Percentiles rank a stretch among this genome's conserved stretches.
These are phyloP conservation scores for Myochromella boudieri DNA, from an alignment of 768 basidiomycete genomes.

Conservation along the genomic window DNA sequence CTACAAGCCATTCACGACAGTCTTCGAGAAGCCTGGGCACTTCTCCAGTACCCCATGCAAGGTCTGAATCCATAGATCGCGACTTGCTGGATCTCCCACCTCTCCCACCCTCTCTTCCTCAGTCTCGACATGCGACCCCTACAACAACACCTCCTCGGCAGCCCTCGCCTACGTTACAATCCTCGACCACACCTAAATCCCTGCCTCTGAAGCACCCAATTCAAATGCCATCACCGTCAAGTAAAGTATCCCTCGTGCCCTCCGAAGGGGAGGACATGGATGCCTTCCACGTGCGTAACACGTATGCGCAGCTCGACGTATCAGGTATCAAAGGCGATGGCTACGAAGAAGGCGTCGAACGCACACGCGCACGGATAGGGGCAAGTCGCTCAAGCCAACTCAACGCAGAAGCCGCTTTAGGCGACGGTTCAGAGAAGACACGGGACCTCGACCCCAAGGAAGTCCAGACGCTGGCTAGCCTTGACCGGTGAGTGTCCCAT, in stretches of 20 bases:
- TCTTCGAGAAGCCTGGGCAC: conserved; percentile 32
- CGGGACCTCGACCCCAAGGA: conserved; percentile 74
- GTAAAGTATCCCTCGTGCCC: conserved; percentile 62
- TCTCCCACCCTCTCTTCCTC: conserved; percentile 24
- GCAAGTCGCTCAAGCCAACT: conserved; percentile 57
- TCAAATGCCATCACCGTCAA: conserved; percentile 34
- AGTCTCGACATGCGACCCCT: conserved; percentile 31
- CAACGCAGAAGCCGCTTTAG: conserved; percentile 54
- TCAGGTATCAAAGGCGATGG: conserved; percentile 95
- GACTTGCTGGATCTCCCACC: conserved; percentile 32
- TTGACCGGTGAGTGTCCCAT: conserved; percentile 75
- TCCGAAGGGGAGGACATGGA: conserved; percentile 82
- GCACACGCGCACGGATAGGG: conserved; percentile 76
- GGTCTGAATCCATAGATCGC: conserved; percentile 19
- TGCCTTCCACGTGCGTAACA: conserved; percentile 79
- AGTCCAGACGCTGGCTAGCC: conserved; percentile 62
- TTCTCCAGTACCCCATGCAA: conserved; percentile 21
- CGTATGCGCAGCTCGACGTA: conserved; percentile 87
- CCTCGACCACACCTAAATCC: conserved; percentile 22
- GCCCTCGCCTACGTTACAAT: conserved; percentile 20
- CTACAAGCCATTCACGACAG: conserved; percentile 28
- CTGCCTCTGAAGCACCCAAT: conserved; percentile 38
- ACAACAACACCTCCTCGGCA: conserved; percentile 21
- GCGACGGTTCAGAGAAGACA: conserved; percentile 58
- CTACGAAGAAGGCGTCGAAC: conserved; percentile 90